These are phyloP conservation scores for Apiospora aurea DNA, from an alignment of 2,329 filamentous ascomycete species.

Conservation along the genomic window DNA sequence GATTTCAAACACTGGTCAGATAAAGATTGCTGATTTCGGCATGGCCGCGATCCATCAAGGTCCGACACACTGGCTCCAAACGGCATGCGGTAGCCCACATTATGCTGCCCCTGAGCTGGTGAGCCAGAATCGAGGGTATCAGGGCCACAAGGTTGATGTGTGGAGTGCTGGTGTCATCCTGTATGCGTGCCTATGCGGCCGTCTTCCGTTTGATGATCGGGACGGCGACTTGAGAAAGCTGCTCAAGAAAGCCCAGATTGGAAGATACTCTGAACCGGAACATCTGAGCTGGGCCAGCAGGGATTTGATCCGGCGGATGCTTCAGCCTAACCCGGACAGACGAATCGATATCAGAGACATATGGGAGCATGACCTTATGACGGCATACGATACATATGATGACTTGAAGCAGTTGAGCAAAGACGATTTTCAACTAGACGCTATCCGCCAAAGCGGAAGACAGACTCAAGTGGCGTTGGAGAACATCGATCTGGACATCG, in stretches of 20 bases:
- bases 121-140: conserved; percentile 70
- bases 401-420: conserved; percentile 50
- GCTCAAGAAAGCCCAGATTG: conserved; percentile 66
- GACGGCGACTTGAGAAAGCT: conserved; percentile 63
- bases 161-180: conserved; percentile 95
- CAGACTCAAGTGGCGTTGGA: conserved; percentile 64
- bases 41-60: conserved; percentile 94
- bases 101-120: conserved; percentile 96
- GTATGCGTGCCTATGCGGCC: conserved; percentile 84
- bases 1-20: conserved; percentile 74
- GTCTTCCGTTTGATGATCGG: conserved; percentile 80
- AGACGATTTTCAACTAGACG: conserved; percentile 57
- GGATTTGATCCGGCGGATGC: conserved; percentile 80
- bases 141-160: conserved; percentile 86
- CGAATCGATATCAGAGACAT: conserved; percentile 83
- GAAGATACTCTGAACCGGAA: conserved; percentile 66
- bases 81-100: conserved; percentile 94
- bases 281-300: conserved; percentile 72
- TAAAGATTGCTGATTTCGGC: conserved; percentile 97
- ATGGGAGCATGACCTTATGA: conserved; percentile 86
- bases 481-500: conserved; percentile 80
- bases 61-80: conserved; percentile 78
- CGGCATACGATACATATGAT: conserved; percentile 81
- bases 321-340: conserved; percentile 78
- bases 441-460: conserved; percentile 67